Evolutionary conservation across 2,329 filamentous ascomycete genomes (phyloP).

Genomic region (Scortechinia acanthostroma): DNA sequence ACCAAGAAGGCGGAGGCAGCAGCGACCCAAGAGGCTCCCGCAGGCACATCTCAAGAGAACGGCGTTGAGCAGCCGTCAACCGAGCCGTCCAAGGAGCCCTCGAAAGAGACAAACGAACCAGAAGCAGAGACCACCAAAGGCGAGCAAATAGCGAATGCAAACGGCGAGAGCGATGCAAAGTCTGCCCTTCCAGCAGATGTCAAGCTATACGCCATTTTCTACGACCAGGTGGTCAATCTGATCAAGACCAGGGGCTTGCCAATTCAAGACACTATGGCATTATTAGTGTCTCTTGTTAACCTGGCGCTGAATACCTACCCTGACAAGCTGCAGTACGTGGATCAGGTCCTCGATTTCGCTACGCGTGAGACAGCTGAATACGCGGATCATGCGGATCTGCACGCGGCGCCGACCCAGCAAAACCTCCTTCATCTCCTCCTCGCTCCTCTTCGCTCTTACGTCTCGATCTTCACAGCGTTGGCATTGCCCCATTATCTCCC

Average conservation of each 20-base stretch:
- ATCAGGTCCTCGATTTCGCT: constrained; percentile 65
- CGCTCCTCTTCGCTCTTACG: constrained; percentile 63
- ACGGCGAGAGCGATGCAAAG: constrained; percentile 18
- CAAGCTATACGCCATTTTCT: constrained; percentile 70
- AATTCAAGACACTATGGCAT: constrained; percentile 67
- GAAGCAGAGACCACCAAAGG: constrained; percentile 5
- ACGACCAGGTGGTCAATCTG: constrained; percentile 65
- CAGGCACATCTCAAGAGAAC: constrained; percentile 9
- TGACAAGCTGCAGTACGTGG: constrained; percentile 64
- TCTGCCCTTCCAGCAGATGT: constrained; percentile 45
- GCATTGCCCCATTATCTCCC: constrained; percentile 66
- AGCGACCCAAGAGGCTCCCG: constrained; percentile 4
- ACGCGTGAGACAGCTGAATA: constrained; percentile 62
- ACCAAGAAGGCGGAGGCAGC: constrained; percentile 7
- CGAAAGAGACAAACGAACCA: constrained; percentile 9
- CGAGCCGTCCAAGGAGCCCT: constrained; percentile 2
- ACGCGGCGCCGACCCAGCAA: constrained; percentile 60
- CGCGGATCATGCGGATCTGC: constrained; percentile 65
- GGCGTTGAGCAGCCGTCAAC: constrained; percentile 5
- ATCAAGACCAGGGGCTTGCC: constrained; percentile 64
- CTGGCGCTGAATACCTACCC: constrained; percentile 70
- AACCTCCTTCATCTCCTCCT: constrained; percentile 64
- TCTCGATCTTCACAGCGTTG: constrained; percentile 67
- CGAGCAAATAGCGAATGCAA: constrained; percentile 22
- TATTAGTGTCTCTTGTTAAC: constrained; percentile 68